Evolutionary conservation across 169 alveolate species (phyloP), one percentile per base, ranked within the genome.

Genomic region (Toxoplasma gondii): DNA sequence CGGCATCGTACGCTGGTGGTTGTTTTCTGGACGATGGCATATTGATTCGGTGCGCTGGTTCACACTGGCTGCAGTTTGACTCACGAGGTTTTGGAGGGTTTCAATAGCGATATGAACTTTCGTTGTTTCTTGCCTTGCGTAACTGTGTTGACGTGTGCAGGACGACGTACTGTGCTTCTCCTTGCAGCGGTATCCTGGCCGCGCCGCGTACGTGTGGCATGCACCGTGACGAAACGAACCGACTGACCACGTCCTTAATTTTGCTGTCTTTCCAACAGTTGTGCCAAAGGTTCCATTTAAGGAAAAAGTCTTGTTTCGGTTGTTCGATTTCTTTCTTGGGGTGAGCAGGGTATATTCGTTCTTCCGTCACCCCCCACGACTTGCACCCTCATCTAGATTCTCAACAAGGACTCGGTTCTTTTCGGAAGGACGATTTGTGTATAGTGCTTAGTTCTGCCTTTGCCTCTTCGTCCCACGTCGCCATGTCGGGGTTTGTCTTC

Each of bases 401-500:
- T 64, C 74, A 31, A 1, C 1, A 64, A 64, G 74, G 22, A 16
- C 4, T 27, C 34, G n/a, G 74, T 16, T 31, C 1, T 64, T 64
- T 64, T 64, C 34, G 7, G 31, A 64, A 16, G 74, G 74, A 64
- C 74, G 74, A 64, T 27, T 16, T 31, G 4, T 22, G 31, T 64
- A 64, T 16, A 64, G 74, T 16, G 7, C 29, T 27, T 49, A 49
- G 58, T 64, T 64, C 7, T 64, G 74, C n/a, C 34, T 22, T 64
- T 64, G 7, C 74, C n/a, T 31, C 74, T 64, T 27, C 74, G 5
- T 64, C 74, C n/a, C 34, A 64, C 92, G 43, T n/a, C 91, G 78
- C 36, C 7, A 91, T 91, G 94, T 70, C 94, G 34, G 41, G 74
- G 36, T 91, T 43, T 29, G 31, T 44, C n/a, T 54, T 91, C 53